Conservation (phyloP, 306 rosid genomes). For the Ochetophila trinervis region DNA sequence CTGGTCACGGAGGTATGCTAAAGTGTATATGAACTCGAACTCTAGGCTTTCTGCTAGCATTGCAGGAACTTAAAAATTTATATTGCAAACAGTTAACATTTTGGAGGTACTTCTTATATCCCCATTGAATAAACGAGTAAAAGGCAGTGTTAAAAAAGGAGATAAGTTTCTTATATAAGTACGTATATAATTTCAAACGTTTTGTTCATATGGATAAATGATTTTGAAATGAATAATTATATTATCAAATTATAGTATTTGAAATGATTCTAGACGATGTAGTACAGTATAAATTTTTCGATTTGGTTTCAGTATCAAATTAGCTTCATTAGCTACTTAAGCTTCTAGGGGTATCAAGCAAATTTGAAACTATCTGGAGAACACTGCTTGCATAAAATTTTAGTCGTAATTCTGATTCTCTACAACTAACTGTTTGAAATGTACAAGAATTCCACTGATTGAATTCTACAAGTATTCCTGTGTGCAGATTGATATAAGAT, state of each 20-base stretch:
- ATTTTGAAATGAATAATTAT: neutral
- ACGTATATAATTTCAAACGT: neutral
- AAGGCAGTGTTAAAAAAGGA: neutral
- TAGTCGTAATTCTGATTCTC: neutral
- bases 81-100: neutral
- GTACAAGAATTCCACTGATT: no score
- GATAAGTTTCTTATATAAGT: neutral
- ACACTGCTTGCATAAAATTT: neutral
- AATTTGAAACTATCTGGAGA: neutral
- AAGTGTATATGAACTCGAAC: neutral
- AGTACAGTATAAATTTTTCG: neutral
- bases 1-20: slow-evolving; percentile 63
- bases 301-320: neutral
- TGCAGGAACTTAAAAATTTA: no score
- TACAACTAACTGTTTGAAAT: no score
- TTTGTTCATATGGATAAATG: neutral
- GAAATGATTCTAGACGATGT: neutral
- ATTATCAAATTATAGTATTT: neutral
- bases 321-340: neutral
- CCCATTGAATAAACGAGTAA: neutral
- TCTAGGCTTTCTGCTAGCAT: neutral
- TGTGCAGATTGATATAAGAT: no score
- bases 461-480: no score
- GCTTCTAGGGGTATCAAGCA: neutral
- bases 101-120: neutral